phyloP scores from a whole-genome alignment of 1,284 basidiomycete genomes.

The Singerocomus inundabilis region DNA sequence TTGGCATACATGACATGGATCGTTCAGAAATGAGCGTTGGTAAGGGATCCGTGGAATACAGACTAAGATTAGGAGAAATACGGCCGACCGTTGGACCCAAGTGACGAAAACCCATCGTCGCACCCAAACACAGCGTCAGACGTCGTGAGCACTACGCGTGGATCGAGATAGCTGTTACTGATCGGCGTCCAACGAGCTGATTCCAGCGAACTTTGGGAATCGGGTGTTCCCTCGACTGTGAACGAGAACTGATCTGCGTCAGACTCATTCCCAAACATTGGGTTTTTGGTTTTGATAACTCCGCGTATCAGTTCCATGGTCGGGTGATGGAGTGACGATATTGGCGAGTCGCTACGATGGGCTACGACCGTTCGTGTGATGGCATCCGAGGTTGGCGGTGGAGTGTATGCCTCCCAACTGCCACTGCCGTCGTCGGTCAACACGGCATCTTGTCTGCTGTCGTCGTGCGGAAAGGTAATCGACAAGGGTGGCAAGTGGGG shows the following conservation, averaged over 20 bases:
- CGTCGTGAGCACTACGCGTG: slow-evolving; percentile 26
- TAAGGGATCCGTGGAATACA: neutral
- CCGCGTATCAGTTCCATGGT: slow-evolving; percentile 5
- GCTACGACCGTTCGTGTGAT: slow-evolving; percentile 29
- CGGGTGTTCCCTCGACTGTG: slow-evolving; percentile 15
- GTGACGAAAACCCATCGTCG: slow-evolving; percentile 25
- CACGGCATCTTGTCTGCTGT: slow-evolving; percentile 50
- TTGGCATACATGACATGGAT: slow-evolving; percentile 1
- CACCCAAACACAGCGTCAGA: slow-evolving; percentile 21
- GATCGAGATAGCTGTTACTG: slow-evolving; percentile 25
- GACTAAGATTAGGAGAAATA: slow-evolving; percentile 16
- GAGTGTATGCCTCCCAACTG: slow-evolving; percentile 58
- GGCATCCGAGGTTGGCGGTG: slow-evolving; percentile 52
- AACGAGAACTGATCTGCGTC: slow-evolving; percentile 32
- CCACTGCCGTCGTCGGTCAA: slow-evolving; percentile 46
- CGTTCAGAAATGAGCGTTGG: neutral
- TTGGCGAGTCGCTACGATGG: slow-evolving; percentile 27
- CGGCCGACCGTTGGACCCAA: slow-evolving; percentile 20
- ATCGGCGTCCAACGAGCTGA: slow-evolving; percentile 29
- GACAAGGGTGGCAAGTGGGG: slow-evolving; percentile 31
- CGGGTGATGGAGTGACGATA: slow-evolving; percentile 17
- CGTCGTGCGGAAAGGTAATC: slow-evolving; percentile 29
- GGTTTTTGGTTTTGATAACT: slow-evolving; percentile 19
- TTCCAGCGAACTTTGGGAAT: slow-evolving; percentile 14
- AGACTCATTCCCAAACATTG: slow-evolving; percentile 24